A percentile compares a stretch with the other conserved stretches of the same genome.
These are phyloP conservation scores for Aspergillus sp. DNA, from an alignment of 2,329 filamentous ascomycete genomes.

Conservation along the genomic window DNA sequence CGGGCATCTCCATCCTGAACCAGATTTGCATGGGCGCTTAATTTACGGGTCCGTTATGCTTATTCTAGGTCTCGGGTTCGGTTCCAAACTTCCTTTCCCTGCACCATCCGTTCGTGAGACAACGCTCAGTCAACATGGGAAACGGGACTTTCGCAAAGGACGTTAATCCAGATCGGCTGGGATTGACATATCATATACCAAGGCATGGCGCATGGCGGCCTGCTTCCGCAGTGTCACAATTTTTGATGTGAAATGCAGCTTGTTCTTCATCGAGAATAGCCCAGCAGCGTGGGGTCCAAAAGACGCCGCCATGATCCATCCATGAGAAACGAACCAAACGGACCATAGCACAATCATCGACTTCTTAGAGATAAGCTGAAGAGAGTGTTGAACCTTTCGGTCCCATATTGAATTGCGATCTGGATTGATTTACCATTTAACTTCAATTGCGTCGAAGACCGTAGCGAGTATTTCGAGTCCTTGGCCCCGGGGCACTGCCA, in stretches of 20 bases:
- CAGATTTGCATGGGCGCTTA: constrained; percentile 28
- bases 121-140: background rate
- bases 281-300: background rate
- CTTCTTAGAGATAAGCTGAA: background rate
- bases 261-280: constrained; percentile 5
- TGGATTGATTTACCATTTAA: background rate
- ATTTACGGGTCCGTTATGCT: constrained; percentile 32
- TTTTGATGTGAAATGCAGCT: background rate
- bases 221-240: background rate
- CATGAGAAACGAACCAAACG: too few relatives aligned
- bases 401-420: background rate
- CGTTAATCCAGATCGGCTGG: background rate
- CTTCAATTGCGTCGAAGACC: background rate
- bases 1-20: constrained; percentile 28
- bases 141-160: background rate
- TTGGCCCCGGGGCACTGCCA: background rate
- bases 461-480: background rate
- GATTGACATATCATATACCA: background rate
- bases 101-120: background rate
- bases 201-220: background rate
- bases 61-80: constrained; percentile 25
- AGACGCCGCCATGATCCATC: background rate
- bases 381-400: background rate
- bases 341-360: background rate
- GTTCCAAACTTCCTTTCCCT: constrained; percentile 10